Conservation (phyloP, 2,329 filamentous ascomycete genomes). For the Verticillium albo-atrum region DNA sequence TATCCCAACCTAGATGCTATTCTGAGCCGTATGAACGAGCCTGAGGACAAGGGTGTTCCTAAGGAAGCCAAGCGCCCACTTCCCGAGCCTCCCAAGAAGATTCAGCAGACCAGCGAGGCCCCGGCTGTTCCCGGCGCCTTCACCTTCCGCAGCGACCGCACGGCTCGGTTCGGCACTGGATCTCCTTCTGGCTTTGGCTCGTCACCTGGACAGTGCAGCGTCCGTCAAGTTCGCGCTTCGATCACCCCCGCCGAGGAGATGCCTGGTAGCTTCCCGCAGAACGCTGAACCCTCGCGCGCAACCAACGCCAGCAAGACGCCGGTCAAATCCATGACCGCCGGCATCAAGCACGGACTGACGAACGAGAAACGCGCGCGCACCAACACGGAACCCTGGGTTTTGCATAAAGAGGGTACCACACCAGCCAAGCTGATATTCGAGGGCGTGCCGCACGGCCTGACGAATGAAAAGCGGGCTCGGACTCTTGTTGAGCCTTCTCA, state of each 20-base stretch:
- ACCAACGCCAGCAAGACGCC: slow-evolving; percentile 24
- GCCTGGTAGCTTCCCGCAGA: slow-evolving; percentile 52
- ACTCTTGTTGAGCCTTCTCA: slow-evolving; percentile 16
- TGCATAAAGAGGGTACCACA: slow-evolving; percentile 52
- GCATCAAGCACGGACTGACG: slow-evolving; percentile 56
- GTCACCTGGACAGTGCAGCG: slow-evolving; percentile 36
- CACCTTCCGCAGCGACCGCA: slow-evolving; percentile 63
- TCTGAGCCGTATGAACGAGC: slow-evolving; percentile 13
- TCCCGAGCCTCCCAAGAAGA: slow-evolving; percentile 9
- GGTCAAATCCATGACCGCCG: slow-evolving; percentile 25
- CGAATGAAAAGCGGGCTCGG: slow-evolving; percentile 58
- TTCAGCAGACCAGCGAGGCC: slow-evolving; percentile 17
- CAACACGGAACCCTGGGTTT: slow-evolving; percentile 18
- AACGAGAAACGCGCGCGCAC: slow-evolving; percentile 57
- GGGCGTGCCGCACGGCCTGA: slow-evolving; percentile 57
- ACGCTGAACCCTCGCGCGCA: background rate
- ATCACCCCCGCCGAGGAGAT: slow-evolving; percentile 38
- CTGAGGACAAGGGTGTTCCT: background rate
- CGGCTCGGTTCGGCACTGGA: slow-evolving; percentile 54
- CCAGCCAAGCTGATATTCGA: slow-evolving; percentile 28
- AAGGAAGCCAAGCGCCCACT: slow-evolving; percentile 4
- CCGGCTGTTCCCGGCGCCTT: slow-evolving; percentile 52
- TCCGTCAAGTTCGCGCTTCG: slow-evolving; percentile 56
- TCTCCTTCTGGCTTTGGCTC: slow-evolving; percentile 39
- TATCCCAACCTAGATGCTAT: slow-evolving; percentile 25